A percentile compares a stretch with the other conserved stretches of the same genome.
Evolutionary conservation across 176 grass and related monocot species (phyloP).

Genomic region (Oryza meyeriana): DNA sequence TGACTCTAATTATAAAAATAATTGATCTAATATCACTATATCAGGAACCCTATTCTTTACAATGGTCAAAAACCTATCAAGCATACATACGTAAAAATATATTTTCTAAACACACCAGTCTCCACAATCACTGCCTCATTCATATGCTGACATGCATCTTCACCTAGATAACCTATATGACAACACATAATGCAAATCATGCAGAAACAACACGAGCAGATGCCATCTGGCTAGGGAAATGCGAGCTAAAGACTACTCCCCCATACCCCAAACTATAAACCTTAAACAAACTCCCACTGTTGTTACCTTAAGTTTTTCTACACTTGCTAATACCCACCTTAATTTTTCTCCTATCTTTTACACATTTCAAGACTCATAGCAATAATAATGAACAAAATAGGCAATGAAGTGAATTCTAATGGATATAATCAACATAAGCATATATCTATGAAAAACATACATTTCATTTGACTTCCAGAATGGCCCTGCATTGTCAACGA

Average conservation of each 20-base stretch:
- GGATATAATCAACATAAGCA: conserved; percentile 11
- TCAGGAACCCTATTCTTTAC: background rate
- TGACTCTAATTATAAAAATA: background rate
- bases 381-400: background rate
- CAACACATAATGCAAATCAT: background rate
- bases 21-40: background rate
- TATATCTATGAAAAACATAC: conserved; percentile 12
- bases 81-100: background rate
- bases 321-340: background rate
- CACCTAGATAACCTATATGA: conserved; percentile 9
- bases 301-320: background rate
- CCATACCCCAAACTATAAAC: background rate
- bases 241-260: background rate
- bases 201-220: background rate
- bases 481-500: conserved; percentile 66
- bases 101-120: background rate
- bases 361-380: background rate
- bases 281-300: background rate
- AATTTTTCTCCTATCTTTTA: conserved; percentile 5
- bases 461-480: conserved; percentile 81
- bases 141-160: background rate
- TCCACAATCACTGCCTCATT: background rate
- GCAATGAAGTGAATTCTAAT: conserved; percentile 11
- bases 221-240: background rate
- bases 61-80: background rate